Percentiles rank a stretch among this genome's conserved stretches.
These are phyloP conservation scores for Boehmeria nivea DNA, from an alignment of 306 rosid genomes.

Conservation along the genomic window DNA sequence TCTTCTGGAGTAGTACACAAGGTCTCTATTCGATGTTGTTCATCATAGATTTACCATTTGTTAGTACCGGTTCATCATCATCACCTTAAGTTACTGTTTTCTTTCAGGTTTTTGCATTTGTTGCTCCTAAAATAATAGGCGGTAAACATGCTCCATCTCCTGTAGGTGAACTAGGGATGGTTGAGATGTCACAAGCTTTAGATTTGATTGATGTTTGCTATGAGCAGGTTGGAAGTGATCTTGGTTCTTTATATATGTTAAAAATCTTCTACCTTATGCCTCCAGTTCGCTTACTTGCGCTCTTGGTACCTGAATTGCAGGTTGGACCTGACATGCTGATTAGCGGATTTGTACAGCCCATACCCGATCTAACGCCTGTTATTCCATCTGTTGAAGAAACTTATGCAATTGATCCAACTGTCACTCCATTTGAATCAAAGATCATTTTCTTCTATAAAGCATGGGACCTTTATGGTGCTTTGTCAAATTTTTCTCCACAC, in stretches of 20 bases:
- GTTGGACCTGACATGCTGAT: constrained; percentile 88
- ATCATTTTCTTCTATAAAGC: constrained; percentile 78
- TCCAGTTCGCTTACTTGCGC: not conserved
- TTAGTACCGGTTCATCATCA: too few species aligned
- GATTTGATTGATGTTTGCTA: constrained; percentile 72
- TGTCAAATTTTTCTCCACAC: constrained; percentile 92
- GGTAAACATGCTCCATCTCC: constrained; percentile 89
- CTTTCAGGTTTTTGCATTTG: constrained; percentile 78
- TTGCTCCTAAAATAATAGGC: constrained; percentile 96
- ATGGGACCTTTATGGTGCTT: constrained; percentile 88
- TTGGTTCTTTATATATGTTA: not conserved
- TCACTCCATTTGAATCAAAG: constrained; percentile 67
- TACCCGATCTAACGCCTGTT: constrained; percentile 63
- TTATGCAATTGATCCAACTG: constrained; percentile 66
- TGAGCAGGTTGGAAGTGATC: constrained; percentile 57
- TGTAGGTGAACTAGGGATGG: constrained; percentile 98
- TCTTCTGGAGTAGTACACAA: constrained; percentile 84
- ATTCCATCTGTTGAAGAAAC: constrained; percentile 82
- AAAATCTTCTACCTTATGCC: not conserved
- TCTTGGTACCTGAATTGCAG: constrained; percentile 39
- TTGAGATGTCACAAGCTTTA: constrained; percentile 94
- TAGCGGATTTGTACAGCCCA: constrained; percentile 85
- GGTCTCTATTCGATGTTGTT: constrained; percentile 25
- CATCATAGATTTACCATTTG: too few species aligned
- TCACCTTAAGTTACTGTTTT: too few species aligned